phyloP scores from a whole-genome alignment of 768 basidiomycete genomes.

The Xerocomellus intermedius region DNA sequence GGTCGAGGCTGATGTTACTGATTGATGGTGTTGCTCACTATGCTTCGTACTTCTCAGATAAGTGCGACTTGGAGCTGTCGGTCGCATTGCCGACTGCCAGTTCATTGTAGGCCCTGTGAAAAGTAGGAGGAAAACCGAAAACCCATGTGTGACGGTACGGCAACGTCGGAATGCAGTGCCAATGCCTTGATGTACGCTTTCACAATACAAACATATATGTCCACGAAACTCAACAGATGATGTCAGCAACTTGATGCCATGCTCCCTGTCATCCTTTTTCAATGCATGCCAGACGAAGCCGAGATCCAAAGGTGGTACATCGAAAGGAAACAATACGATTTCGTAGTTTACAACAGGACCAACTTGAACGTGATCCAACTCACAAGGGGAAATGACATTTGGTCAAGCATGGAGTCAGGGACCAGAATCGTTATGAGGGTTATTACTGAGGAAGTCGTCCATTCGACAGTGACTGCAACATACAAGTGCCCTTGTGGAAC shows the following conservation, averaged over 20 bases:
- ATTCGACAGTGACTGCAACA: not conserved
- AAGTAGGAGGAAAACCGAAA: not conserved
- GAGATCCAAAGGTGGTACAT: conserved; percentile 3
- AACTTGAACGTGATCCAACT: not conserved
- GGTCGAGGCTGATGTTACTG: not conserved
- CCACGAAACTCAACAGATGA: not conserved
- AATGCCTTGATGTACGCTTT: too few species aligned
- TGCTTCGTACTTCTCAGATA: fast-evolving
- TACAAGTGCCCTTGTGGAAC: conserved; percentile 2
- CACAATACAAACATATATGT: too few species aligned
- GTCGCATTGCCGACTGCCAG: not conserved
- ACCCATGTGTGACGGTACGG: not conserved
- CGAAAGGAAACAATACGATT: not conserved
- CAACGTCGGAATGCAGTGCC: not conserved
- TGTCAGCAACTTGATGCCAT: not conserved
- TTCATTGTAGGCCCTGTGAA: not conserved
- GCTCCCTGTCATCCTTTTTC: not conserved
- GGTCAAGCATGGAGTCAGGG: not conserved
- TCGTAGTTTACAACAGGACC: not conserved
- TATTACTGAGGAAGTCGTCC: not conserved
- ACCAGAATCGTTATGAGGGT: conserved; percentile 1
- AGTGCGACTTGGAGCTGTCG: not conserved
- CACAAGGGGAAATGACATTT: not conserved
- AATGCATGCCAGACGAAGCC: not conserved
- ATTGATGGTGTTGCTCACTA: not conserved